Evolutionary conservation across 345 rosid species (phyloP).

Genomic region (Crucihimalaya himalaica): DNA sequence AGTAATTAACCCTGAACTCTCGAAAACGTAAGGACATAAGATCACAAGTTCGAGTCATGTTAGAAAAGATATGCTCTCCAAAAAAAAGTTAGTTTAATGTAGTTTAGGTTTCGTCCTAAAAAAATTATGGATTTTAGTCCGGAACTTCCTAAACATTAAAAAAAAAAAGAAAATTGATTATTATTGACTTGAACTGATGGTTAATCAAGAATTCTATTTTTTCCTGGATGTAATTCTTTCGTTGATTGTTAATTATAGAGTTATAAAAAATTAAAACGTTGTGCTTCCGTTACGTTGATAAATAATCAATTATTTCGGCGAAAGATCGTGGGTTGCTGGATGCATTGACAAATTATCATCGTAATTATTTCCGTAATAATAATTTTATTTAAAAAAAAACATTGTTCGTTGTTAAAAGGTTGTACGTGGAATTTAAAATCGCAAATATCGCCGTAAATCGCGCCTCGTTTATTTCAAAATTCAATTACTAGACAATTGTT

Average conservation of each 20-base stretch:
- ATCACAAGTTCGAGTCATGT: no score
- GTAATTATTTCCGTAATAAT: conserved; percentile 25
- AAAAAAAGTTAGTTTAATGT: no score
- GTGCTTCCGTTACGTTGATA: neutral
- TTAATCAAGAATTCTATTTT: no score
- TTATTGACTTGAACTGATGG: no score
- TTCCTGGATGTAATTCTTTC: neutral
- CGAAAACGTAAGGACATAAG: no score
- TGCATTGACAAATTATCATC: conserved; percentile 25
- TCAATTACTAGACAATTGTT: conserved; percentile 1
- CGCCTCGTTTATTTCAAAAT: conserved; percentile 21
- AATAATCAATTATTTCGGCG: conserved; percentile 12
- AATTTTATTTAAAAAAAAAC: no score
- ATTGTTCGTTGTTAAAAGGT: conserved; percentile 19
- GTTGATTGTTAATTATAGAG: neutral
- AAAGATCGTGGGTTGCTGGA: conserved; percentile 17
- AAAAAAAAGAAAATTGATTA: no score
- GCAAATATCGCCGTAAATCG: conserved; percentile 20
- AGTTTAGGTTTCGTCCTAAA: no score
- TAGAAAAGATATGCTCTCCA: no score
- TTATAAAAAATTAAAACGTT: neutral
- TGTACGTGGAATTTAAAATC: conserved; percentile 29
- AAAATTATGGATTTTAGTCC: no score
- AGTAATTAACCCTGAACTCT: no score
- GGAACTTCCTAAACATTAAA: no score